Base-by-base conservation (phyloP, 441 rosid species). In the Brassica balearica region DNA sequence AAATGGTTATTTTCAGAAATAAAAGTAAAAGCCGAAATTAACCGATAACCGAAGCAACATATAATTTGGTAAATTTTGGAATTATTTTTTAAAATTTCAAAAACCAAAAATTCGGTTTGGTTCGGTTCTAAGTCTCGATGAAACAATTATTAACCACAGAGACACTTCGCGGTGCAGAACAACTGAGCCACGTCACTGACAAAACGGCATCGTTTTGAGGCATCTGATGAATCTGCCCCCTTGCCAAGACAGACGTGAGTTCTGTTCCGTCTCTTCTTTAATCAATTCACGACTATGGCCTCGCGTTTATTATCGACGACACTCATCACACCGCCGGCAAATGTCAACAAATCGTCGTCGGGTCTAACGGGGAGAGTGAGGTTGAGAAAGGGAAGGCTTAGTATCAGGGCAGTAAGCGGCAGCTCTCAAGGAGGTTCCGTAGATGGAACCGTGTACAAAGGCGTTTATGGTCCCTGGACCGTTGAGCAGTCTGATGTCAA, bases 391-490 rank as follows among this genome's bases (percentile, higher is more conserved):
- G 69, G 79, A 61, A 71, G 75, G 73, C 15, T 84, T 7, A 79
- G 34, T 83, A 83, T 90, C 84, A 85, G 74, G 68, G 97, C 93
- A 12, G 70, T 78, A 20, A 84, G 92, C 23, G 87, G 88, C n/a
- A 77, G 87, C 83, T 82, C 97, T 17, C 88, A 76, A 80, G 72
- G 80, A 48, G 72, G 80, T 32, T 80, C 89, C 12, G 66, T 82
- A 12, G 88, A 84, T 65, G 81, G 78, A 61, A 65, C 91, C 17
- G 88, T 90, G 69, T 95, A 89, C 78, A 77, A 86, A 73, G 99
- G 98, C 20, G 82, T 73, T 41, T 95, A 88, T 70, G 98, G 99
- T 48, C 90, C 90, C 34, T 95, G 99, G 99, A 87, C 88, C 38
- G 84, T 95, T 56, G 96, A 95, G n/a, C 69, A 86, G 34, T 81